A percentile compares a stretch with the other conserved stretches of the same genome.
Evolutionary conservation across 106 monocot genomes (phyloP).

Genomic region (Allium cepa): DNA sequence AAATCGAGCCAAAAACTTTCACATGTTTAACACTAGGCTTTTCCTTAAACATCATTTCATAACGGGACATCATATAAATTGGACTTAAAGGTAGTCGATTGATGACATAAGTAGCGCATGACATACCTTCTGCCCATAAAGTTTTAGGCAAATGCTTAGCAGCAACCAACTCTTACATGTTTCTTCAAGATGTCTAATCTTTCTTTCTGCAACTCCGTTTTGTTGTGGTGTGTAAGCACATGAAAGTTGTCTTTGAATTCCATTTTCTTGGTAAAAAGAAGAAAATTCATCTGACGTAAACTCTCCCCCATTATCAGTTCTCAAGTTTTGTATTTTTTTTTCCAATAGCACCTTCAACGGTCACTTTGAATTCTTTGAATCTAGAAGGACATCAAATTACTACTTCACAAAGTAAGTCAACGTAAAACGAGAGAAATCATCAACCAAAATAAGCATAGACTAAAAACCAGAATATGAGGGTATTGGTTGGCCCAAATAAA

Average conservation of each 20-base stretch:
- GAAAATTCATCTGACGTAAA: neutral
- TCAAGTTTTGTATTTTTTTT: neutral
- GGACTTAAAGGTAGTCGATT: neutral
- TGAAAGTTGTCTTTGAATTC: neutral
- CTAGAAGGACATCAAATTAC: neutral
- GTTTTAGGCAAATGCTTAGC: neutral
- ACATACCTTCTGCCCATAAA: constrained; percentile 5
- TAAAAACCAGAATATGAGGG: neutral
- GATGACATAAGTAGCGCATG: constrained; percentile 1
- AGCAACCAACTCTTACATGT: constrained; percentile 6
- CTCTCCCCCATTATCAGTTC: neutral
- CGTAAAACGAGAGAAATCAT: neutral
- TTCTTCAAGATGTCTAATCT: neutral
- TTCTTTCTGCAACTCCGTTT: neutral
- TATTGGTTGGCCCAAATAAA: neutral
- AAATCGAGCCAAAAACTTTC: neutral
- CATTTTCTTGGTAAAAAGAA: neutral
- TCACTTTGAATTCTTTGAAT: neutral
- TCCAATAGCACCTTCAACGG: neutral
- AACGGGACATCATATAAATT: neutral
- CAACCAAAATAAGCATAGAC: neutral
- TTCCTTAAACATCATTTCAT: neutral
- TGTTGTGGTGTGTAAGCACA: neutral
- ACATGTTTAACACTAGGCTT: neutral
- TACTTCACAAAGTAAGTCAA: neutral